Evolutionary conservation across 176 grass and related monocot species (phyloP).

Genomic region (Dactylis glomerata): DNA sequence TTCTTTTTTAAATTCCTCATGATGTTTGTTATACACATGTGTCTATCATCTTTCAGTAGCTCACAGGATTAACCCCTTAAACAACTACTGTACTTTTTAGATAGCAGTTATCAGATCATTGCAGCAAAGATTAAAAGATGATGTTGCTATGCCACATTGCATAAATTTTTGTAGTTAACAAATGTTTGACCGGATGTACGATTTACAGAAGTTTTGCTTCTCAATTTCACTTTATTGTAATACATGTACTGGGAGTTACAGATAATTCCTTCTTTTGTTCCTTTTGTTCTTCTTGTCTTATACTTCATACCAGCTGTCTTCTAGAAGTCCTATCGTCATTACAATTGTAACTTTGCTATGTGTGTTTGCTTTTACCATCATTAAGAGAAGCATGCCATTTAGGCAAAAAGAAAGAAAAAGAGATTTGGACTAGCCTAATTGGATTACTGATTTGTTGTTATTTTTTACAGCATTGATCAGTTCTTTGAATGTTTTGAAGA

Average conservation of each 20-base stretch:
- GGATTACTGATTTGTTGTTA: conserved; percentile 39
- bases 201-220: background rate
- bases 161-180: conserved; percentile 3
- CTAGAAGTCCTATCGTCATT: background rate
- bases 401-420: background rate
- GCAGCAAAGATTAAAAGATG: conserved; percentile 10
- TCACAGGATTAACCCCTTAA: conserved; percentile 7
- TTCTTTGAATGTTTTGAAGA: conserved; percentile 99
- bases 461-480: conserved; percentile 85
- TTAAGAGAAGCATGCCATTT: conserved; percentile 18
- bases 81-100: background rate
- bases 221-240: background rate
- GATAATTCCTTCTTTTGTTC: background rate
- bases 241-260: background rate
- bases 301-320: background rate
- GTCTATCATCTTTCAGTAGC: background rate
- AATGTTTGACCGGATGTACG: conserved; percentile 2
- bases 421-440: background rate
- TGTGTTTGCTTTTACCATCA: background rate
- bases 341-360: conserved; percentile 15
- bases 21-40: background rate
- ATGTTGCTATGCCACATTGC: background rate
- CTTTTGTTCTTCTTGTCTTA: conserved; percentile 6
- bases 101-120: background rate
- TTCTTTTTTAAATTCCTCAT: conserved; percentile 15